A percentile compares a stretch with the other conserved stretches of the same genome.
Evolutionary conservation across 2,329 filamentous ascomycete species (phyloP).

Genomic region (Pyrenophora seminiperda): DNA sequence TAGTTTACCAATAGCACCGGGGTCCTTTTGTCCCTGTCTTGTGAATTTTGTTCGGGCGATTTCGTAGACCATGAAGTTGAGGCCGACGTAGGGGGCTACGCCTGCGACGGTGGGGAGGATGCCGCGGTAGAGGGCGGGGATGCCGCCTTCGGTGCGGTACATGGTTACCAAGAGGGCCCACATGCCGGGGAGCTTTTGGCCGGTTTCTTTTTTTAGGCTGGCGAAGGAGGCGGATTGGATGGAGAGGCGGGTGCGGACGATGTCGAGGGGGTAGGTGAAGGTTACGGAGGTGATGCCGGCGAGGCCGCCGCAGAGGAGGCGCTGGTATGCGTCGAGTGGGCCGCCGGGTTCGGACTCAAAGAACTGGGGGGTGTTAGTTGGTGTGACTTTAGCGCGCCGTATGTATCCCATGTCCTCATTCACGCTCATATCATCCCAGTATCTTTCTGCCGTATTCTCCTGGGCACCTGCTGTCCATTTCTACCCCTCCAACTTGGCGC

Average conservation of each 20-base stretch:
- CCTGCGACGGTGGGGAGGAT: conserved; percentile 93
- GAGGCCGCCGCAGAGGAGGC: conserved; percentile 85
- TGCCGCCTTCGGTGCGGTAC: conserved; percentile 89
- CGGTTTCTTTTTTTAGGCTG: conserved; percentile 61
- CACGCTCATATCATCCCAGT: too few species aligned
- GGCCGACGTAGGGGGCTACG: conserved; percentile 93
- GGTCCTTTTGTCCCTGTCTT: conserved; percentile 83
- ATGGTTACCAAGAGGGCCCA: conserved; percentile 80
- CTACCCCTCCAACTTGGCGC: not conserved
- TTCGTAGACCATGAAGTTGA: conserved; percentile 99
- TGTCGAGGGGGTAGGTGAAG: conserved; percentile 94
- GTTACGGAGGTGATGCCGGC: conserved; percentile 96
- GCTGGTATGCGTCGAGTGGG: conserved; percentile 72
- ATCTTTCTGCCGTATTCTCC: not conserved
- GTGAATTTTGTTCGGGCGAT: conserved; percentile 83
- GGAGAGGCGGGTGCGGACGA: conserved; percentile 91
- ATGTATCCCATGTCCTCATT: not conserved
- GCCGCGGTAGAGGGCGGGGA: conserved; percentile 86
- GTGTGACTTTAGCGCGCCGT: not conserved
- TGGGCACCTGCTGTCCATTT: not conserved
- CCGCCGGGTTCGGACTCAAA: conserved; percentile 77
- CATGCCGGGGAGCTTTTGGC: conserved; percentile 81
- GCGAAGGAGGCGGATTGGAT: conserved; percentile 97
- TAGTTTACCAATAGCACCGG: conserved; percentile 78
- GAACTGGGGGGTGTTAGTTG: conserved; percentile 57